phyloP scores from a whole-genome alignment of 1,139 yeast species.

The Zygoascus sp. region DNA sequence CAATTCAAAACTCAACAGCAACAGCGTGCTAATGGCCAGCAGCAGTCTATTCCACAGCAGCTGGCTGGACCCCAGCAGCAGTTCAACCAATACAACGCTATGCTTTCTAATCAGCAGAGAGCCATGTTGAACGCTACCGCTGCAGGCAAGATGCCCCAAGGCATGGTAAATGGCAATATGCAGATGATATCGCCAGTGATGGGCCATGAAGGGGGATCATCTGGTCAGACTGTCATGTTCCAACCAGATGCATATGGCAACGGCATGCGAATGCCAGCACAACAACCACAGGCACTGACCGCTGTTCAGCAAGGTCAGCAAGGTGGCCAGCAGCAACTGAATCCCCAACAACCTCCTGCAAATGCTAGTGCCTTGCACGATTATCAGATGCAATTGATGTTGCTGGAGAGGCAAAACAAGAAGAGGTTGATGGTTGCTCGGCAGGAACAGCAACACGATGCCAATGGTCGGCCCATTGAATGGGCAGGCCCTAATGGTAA shows the following conservation, averaged over 20 bases:
- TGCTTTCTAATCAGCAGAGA: constrained; percentile 26
- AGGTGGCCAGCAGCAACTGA: constrained; percentile 15
- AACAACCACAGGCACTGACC: constrained; percentile 15
- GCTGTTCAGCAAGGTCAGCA: constrained; percentile 16
- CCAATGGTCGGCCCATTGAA: constrained; percentile 17
- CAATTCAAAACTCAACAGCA: constrained; percentile 24
- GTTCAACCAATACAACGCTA: constrained; percentile 26
- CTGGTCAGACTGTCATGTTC: constrained; percentile 16
- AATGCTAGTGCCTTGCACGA: constrained; percentile 51
- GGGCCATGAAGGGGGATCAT: constrained; percentile 17
- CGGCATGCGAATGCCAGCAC: constrained; percentile 16
- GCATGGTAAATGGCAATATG: constrained; percentile 13
- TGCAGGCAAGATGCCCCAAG: constrained; percentile 17
- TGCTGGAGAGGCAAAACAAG: constrained; percentile 67
- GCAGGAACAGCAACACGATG: constrained; percentile 31
- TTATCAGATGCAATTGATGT: constrained; percentile 70
- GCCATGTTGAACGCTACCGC: constrained; percentile 27
- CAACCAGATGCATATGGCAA: constrained; percentile 17
- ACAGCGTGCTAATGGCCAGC: constrained; percentile 11
- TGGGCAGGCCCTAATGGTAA: constrained; percentile 9
- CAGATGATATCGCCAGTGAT: constrained; percentile 20
- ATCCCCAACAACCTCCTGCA: constrained; percentile 22
- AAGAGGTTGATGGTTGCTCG: constrained; percentile 44
- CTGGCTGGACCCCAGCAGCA: constrained; percentile 26
- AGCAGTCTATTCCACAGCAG: constrained; percentile 5